Percentiles rank a stretch among this genome's conserved stretches.
phyloP scores from a whole-genome alignment of 768 basidiomycete genomes.

The Paxillus involutus region DNA sequence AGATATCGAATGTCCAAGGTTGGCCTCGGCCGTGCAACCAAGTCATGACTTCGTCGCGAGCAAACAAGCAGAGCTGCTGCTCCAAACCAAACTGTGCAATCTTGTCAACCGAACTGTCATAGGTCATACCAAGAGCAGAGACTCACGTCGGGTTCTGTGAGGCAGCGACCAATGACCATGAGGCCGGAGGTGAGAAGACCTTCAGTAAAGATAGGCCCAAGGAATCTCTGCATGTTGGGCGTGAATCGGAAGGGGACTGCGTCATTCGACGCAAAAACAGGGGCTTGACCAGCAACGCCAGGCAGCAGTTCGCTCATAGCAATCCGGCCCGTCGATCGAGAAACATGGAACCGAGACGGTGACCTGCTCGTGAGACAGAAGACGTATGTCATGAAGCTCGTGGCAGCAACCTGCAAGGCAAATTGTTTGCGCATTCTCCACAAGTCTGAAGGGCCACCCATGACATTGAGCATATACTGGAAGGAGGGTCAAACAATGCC shows the following conservation, averaged over 20 bases:
- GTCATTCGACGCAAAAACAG: slow-evolving; percentile 77
- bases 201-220: slow-evolving; percentile 87
- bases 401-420: slow-evolving; percentile 82
- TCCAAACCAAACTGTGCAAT: slow-evolving; percentile 80
- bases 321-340: slow-evolving; percentile 85
- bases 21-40: slow-evolving; percentile 66
- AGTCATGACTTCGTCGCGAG: slow-evolving; percentile 86
- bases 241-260: slow-evolving; percentile 96
- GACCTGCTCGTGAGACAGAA: slow-evolving; percentile 81
- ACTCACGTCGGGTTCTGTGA: slow-evolving; percentile 88
- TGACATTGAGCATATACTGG: slow-evolving; percentile 89
- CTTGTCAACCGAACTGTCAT: neutral
- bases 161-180: slow-evolving; percentile 86
- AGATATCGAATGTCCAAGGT: slow-evolving; percentile 54
- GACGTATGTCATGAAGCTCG: slow-evolving; percentile 90
- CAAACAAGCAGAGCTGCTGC: slow-evolving; percentile 86
- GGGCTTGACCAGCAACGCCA: slow-evolving; percentile 49
- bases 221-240: slow-evolving; percentile 92
- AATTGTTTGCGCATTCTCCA: slow-evolving; percentile 99
- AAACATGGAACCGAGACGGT: slow-evolving; percentile 85
- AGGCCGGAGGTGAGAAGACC: slow-evolving; percentile 84
- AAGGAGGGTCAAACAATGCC: neutral
- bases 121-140: neutral
- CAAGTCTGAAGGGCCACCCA: slow-evolving; percentile 79
- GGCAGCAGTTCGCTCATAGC: slow-evolving; percentile 93